Percentiles rank a stretch among this genome's conserved stretches.
Conservation (phyloP, 2,329 filamentous ascomycete species). For the Cadophora sp. region DNA sequence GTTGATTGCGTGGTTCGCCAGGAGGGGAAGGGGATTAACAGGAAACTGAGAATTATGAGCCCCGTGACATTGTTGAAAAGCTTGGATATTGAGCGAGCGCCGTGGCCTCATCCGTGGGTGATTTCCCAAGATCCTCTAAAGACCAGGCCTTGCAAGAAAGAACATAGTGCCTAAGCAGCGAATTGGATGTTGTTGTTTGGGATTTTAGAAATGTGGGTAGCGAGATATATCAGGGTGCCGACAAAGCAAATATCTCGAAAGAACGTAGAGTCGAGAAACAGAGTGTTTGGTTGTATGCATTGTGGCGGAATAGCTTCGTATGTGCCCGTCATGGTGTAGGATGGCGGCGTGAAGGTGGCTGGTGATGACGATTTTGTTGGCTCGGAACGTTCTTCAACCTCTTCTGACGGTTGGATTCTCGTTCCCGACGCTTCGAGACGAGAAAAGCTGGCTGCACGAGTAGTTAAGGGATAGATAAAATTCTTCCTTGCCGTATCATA, state of each 20-base stretch:
- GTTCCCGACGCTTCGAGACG: slow-evolving; percentile 10
- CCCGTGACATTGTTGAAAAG: slow-evolving; percentile 66
- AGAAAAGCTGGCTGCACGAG: background rate
- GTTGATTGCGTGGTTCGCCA: slow-evolving; percentile 75
- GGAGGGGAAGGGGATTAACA: slow-evolving; percentile 73
- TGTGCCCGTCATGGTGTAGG: slow-evolving; percentile 44
- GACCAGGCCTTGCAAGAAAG: slow-evolving; percentile 68
- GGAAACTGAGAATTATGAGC: slow-evolving; percentile 68
- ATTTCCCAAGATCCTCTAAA: slow-evolving; percentile 75
- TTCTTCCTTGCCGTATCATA: background rate
- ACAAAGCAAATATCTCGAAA: slow-evolving; percentile 61
- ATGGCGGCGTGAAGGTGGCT: slow-evolving; percentile 37
- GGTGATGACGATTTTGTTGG: background rate
- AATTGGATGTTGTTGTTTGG: slow-evolving; percentile 51
- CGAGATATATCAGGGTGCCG: slow-evolving; percentile 55
- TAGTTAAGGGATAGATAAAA: background rate
- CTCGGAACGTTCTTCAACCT: background rate
- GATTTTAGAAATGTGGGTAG: slow-evolving; percentile 60
- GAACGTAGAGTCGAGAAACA: slow-evolving; percentile 61
- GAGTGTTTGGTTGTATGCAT: slow-evolving; percentile 64
- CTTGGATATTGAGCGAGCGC: slow-evolving; percentile 65
- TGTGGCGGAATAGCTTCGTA: slow-evolving; percentile 61
- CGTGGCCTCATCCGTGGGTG: slow-evolving; percentile 75
- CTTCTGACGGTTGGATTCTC: slow-evolving; percentile 1
- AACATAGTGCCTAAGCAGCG: slow-evolving; percentile 63